Base-by-base conservation (phyloP, 2,329 filamentous ascomycete genomes). In the Hymenoscyphus linearis region DNA sequence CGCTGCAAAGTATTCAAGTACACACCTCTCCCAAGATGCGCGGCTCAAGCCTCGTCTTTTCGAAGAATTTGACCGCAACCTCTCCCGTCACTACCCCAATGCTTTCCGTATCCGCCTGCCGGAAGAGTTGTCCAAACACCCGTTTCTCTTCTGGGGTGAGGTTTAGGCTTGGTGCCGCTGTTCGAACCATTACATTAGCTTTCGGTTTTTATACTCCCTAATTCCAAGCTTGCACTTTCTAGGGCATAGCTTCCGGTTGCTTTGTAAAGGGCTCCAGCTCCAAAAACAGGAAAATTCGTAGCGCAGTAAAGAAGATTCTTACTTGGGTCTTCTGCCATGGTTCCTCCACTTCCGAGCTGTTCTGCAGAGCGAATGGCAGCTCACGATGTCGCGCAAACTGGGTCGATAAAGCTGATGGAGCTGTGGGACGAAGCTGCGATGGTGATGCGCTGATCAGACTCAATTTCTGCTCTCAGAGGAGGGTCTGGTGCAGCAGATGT, bases 81-180 rank as follows among this genome's bases (percentile, higher is more conserved):
- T 99, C 95, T 76, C 95, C 95, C 18, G 95, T 97, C 36, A 99
- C 91, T 66, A 98, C 92, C 60, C 93, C 92, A 61, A 96, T 88
- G 73, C 85, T 89, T 70, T 97, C 95, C 62, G 88, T 89, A 76
- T 99, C 95, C 67, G 95, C 95, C 71, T 92, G 88, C 75, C 90
- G 87, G 78, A 99, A 97, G 65, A 99, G 87, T 76, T 95, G 91
- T 69, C 89, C 91, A 76, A 96, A 99, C 62, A 90, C 85, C 75
- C 91, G 89, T 79, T 96, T 97, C 83, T 99, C 95, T 68, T 98
- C 92, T 55, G 90, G 79, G 34, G 87, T 90, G 67, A 98, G 85
- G 78, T 96, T 96, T 69, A 96, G 84, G 76, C 88, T 89, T 66
- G 87, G 85, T 67, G 79, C 78, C 68, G 77, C 82, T 85, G 66